Evolutionary conservation across 768 basidiomycete species (phyloP), one percentile per base, ranked within the genome.

Genomic region (Piloderma croceum): DNA sequence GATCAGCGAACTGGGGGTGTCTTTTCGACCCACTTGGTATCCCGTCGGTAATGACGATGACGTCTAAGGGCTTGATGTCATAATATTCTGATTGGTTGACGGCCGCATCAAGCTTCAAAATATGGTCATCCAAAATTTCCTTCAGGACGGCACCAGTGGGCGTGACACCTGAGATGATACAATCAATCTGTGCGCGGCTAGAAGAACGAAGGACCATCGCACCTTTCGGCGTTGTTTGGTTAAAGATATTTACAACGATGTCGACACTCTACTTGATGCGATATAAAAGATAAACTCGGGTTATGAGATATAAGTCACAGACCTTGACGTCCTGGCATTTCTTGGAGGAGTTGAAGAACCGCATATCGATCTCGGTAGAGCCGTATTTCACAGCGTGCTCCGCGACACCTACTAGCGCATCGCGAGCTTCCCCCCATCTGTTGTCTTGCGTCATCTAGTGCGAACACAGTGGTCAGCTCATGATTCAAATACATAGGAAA

Each of bases 41-140:
- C 13, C 43, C 43, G 23, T 45, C 43, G n/a, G 43, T 45, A 18
- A 45, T 38, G 27, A 29, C 24, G 19, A 45, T 45, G 12, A 45
- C 10, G 24, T 45, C 43, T 12, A 45, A 23, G 9, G 43, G 43
- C 31, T 45, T 45, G 43, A 45, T 45, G 15, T 44, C 23, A 12
- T 22, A n/a, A 20, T 45, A 45, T 36, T 33, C 34, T 13, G 43
- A 31, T 18, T 20, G 45, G 22, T 36, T 32, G 22, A 45, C 45
- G 18, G 43, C 43, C n/a, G 18, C 21, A 25, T 45, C 43, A n/a
- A 45, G 43, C 7, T 41, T 36, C 23, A 3, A 6, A 31, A 45
- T 45, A 20, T 45, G 31, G 17, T 43, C 4, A 17, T 7, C 20
- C 11, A 45, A 13, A 18, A 45, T 31, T 4, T 20, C 29, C 13